Conservation (phyloP, 805 yeast species). For the Lachancea lanzarotensis region DNA sequence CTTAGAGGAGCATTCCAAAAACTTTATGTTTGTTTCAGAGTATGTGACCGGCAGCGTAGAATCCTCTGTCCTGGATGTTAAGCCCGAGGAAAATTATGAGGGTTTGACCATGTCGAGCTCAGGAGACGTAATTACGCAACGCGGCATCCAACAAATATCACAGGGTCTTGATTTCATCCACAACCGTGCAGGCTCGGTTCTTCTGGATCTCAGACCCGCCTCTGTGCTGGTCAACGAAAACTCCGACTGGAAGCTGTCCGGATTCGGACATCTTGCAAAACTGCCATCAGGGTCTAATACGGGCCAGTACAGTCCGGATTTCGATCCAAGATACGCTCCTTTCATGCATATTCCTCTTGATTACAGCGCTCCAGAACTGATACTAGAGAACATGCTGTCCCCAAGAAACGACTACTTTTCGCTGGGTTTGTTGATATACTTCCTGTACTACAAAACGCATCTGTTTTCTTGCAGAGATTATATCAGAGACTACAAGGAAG, state of each 20-base stretch:
- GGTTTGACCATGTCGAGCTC: constrained; percentile 23
- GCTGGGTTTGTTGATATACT: constrained; percentile 68
- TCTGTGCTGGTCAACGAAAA: constrained; percentile 71
- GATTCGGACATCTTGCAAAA: constrained; percentile 49
- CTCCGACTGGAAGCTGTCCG: constrained; percentile 92
- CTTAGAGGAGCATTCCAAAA: constrained; percentile 73
- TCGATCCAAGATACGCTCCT: constrained; percentile 67
- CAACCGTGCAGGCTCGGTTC: constrained; percentile 64
- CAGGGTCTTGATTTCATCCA: constrained; percentile 82
- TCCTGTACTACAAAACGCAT: constrained; percentile 53
- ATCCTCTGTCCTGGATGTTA: constrained; percentile 32
- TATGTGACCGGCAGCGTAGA: constrained; percentile 53
- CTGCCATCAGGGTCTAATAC: constrained; percentile 45
- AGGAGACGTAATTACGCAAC: constrained; percentile 64
- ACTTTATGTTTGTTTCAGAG: constrained; percentile 81
- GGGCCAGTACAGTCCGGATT: constrained; percentile 60
- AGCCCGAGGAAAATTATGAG: constrained; percentile 25
- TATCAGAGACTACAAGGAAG: constrained; percentile 54
- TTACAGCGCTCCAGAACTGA: constrained; percentile 79
- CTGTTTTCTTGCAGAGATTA: constrained; percentile 48
- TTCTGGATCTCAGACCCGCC: constrained; percentile 70
- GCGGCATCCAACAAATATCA: constrained; percentile 74
- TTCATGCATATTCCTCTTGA: constrained; percentile 66
- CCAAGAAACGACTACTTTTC: constrained; percentile 79
- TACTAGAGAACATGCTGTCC: constrained; percentile 56